Evolutionary conservation across 2,329 filamentous ascomycete genomes (phyloP).

Genomic region (Cladosporium colombiae): DNA sequence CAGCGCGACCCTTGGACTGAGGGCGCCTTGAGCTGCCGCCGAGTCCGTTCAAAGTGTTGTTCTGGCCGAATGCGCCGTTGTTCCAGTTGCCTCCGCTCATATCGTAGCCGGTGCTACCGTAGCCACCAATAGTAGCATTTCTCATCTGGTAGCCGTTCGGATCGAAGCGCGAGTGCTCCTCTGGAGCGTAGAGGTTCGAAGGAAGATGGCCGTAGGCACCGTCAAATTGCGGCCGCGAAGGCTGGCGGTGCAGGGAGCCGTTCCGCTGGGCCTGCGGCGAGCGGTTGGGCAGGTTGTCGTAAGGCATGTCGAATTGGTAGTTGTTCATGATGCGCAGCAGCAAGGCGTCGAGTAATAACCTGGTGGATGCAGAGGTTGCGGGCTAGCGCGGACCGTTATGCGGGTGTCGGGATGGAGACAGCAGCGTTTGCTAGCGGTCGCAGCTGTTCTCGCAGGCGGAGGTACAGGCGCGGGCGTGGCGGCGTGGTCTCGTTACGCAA

Average conservation of each 20-base stretch:
- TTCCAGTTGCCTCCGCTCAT: conserved; percentile 77
- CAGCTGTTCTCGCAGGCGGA: conserved; percentile 1
- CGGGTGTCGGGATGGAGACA: conserved; percentile 19
- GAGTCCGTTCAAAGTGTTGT: conserved; percentile 55
- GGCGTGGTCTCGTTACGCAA: conserved; percentile 19
- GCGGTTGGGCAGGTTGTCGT: conserved; percentile 68
- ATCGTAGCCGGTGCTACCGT: conserved; percentile 68
- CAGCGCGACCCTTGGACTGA: conserved; percentile 56
- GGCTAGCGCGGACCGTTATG: conserved; percentile 16
- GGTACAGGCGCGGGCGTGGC: conserved; percentile 13
- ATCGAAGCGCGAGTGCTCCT: conserved; percentile 59
- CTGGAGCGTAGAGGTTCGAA: conserved; percentile 67
- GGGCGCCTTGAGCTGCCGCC: conserved; percentile 47
- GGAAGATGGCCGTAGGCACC: conserved; percentile 64
- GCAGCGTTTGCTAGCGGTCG: conserved; percentile 17
- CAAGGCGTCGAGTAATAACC: not conserved
- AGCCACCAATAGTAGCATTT: conserved; percentile 60
- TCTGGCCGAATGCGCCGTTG: conserved; percentile 69
- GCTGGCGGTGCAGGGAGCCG: conserved; percentile 64
- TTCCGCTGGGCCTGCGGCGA: conserved; percentile 74
- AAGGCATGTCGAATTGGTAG: conserved; percentile 63
- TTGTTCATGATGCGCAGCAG: conserved; percentile 33
- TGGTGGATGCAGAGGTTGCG: conserved; percentile 9
- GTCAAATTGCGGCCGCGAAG: conserved; percentile 74
- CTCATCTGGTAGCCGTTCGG: conserved; percentile 60